Evolutionary conservation across 176 grass and related monocot species (phyloP).

Genomic region (Zizania latifolia): DNA sequence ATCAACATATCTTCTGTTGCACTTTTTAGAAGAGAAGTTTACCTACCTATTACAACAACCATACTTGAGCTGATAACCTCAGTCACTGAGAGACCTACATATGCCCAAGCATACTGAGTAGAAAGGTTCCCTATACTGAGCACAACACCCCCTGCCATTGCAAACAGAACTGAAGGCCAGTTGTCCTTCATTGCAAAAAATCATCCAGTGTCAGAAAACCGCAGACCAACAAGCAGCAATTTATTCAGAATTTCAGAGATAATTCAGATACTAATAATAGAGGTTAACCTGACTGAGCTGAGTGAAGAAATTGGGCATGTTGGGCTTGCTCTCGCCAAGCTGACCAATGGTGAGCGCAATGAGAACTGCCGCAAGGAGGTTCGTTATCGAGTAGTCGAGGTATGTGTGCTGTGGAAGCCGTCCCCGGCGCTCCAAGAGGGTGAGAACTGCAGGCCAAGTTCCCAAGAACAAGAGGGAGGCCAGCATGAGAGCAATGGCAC

Average conservation of each 20-base stretch:
- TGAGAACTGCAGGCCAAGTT: slow-evolving; percentile 68
- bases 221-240: background rate
- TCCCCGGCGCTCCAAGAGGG: slow-evolving; percentile 56
- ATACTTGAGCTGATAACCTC: slow-evolving; percentile 65
- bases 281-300: slow-evolving; percentile 56
- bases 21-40: background rate
- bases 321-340: slow-evolving; percentile 45
- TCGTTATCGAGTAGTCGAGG: slow-evolving; percentile 72
- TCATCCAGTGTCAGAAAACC: background rate
- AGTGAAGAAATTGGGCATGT: slow-evolving; percentile 64
- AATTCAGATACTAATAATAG: background rate
- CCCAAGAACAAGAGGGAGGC: slow-evolving; percentile 67
- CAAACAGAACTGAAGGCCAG: slow-evolving; percentile 70
- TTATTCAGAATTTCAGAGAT: background rate
- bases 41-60: slow-evolving; percentile 65
- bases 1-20: background rate
- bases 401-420: slow-evolving; percentile 74
- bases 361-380: slow-evolving; percentile 53
- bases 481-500: slow-evolving; percentile 72
- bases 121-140: slow-evolving; percentile 71
- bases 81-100: slow-evolving; percentile 67
- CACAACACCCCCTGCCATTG: slow-evolving; percentile 60
- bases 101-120: slow-evolving; percentile 79
- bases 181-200: slow-evolving; percentile 48
- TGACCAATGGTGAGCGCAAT: slow-evolving; percentile 62